Conservation (phyloP, 2,329 filamentous ascomycete species). For the Aspergillus pseudonomiae region DNA sequence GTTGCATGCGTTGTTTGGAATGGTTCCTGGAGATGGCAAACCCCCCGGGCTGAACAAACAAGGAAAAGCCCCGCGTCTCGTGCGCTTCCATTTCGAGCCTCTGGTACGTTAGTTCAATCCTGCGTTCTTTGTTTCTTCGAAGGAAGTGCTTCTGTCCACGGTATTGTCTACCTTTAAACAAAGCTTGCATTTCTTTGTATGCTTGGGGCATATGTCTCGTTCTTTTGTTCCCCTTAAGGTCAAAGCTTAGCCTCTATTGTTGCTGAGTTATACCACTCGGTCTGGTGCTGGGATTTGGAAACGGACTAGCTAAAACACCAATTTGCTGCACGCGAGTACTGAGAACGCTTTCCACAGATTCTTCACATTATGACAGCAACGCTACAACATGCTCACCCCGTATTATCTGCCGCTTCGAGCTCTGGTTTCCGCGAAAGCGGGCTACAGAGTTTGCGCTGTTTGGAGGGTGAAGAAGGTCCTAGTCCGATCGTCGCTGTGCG, state of each 20-base stretch:
- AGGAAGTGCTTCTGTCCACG: not conserved
- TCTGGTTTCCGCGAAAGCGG: conserved; percentile 91
- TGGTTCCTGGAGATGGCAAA: conserved; percentile 39
- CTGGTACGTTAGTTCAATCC: conserved; percentile 68
- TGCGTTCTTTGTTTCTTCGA: not conserved
- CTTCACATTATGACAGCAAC: conserved; percentile 84
- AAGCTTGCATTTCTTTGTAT: conserved; percentile 2
- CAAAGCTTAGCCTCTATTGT: not conserved
- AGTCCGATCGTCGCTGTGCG: conserved; percentile 83
- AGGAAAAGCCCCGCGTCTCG: conserved; percentile 53
- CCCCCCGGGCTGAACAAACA: conserved; percentile 38
- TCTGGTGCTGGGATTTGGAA: not conserved
- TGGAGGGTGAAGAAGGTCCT: conserved; percentile 44
- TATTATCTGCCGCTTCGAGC: conserved; percentile 74
- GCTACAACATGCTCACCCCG: conserved; percentile 70
- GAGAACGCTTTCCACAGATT: conserved; percentile 62
- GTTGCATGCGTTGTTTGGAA: conserved; percentile 46
- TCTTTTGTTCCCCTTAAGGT: conserved; percentile 7
- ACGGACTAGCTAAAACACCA: not conserved
- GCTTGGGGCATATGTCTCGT: not conserved
- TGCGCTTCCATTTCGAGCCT: conserved; percentile 92
- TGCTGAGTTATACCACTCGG: not conserved
- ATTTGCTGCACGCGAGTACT: conserved; percentile 17
- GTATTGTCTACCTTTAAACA: conserved; percentile 64
- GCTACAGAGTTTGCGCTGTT: conserved; percentile 64